phyloP scores from a whole-genome alignment of 1,139 yeast species.

The Entelexis sorbosivorans region DNA sequence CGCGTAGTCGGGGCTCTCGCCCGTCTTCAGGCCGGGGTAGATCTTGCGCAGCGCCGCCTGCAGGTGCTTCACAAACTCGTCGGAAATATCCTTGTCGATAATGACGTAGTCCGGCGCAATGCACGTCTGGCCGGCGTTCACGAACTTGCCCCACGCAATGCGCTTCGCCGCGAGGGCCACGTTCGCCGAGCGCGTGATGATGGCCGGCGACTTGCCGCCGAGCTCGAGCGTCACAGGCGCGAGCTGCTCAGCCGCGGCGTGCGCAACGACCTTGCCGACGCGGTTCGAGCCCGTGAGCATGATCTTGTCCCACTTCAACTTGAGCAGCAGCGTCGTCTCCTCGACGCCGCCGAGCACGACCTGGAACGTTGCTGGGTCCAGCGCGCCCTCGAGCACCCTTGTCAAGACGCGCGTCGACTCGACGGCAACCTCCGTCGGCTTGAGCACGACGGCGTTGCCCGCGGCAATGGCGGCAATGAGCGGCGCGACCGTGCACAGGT shows the following conservation, averaged over 20 bases:
- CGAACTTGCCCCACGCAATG: conserved; percentile 65
- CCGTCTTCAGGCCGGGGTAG: conserved; percentile 33
- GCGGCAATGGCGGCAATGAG: conserved; percentile 74
- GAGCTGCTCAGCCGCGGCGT: conserved; percentile 70
- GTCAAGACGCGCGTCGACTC: conserved; percentile 47
- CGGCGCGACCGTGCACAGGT: conserved; percentile 53
- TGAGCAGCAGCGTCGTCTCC: conserved; percentile 57
- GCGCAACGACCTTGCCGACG: conserved; percentile 70
- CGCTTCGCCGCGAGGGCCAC: conserved; percentile 51
- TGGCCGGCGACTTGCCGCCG: conserved; percentile 88
- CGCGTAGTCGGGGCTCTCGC: conserved; percentile 37
- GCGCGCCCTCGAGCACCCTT: conserved; percentile 44
- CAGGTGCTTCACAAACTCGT: conserved; percentile 42
- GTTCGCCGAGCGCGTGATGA: conserved; percentile 44
- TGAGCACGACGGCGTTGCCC: conserved; percentile 73
- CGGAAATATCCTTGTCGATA: conserved; percentile 48
- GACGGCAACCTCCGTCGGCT: conserved; percentile 71
- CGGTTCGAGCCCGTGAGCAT: conserved; percentile 72
- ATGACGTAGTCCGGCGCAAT: conserved; percentile 76
- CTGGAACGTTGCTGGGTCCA: conserved; percentile 45
- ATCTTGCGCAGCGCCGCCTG: conserved; percentile 39
- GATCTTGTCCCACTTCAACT: conserved; percentile 66
- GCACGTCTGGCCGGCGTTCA: conserved; percentile 86
- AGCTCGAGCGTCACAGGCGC: conserved; percentile 77
- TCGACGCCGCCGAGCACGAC: conserved; percentile 65